These are phyloP conservation scores for Apophysomyces trapeziformis DNA, from an alignment of 371 early-diverging fungal genomes.

Conservation along the genomic window DNA sequence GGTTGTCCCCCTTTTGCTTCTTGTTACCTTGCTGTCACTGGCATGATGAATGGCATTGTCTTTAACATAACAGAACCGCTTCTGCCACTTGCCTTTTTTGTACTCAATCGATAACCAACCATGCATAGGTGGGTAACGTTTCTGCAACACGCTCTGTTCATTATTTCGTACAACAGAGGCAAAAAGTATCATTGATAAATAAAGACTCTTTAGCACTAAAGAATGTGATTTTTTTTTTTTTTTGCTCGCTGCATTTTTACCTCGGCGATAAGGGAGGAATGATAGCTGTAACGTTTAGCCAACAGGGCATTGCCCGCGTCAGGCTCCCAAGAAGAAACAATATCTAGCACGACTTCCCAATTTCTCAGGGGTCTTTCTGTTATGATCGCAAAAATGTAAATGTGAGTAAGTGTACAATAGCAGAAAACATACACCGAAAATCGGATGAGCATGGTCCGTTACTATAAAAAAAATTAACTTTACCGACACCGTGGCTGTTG, in stretches of 20 bases:
- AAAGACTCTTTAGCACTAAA: constrained; percentile 25
- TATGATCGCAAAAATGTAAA: not conserved
- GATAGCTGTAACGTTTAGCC: constrained; percentile 71
- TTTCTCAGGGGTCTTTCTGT: constrained; percentile 87
- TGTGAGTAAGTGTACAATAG: not conserved
- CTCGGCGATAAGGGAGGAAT: constrained; percentile 48
- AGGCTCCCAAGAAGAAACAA: constrained; percentile 82
- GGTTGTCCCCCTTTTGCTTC: not conserved
- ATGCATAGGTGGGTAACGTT: constrained; percentile 52
- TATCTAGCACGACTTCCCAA: constrained; percentile 86
- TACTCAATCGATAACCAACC: constrained; percentile 74
- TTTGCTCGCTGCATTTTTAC: constrained; percentile 32
- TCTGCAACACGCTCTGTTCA: constrained; percentile 36
- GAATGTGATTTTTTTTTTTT: constrained; percentile 27
- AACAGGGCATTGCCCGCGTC: constrained; percentile 74
- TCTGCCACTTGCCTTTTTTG: constrained; percentile 81
- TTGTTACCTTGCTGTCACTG: constrained; percentile 67
- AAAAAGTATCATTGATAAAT: constrained; percentile 23
- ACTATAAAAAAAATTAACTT: constrained; percentile 8
- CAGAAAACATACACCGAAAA: constrained; percentile 3
- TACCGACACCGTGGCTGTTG: constrained; percentile 75
- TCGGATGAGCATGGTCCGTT: constrained; percentile 8
- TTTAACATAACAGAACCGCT: constrained; percentile 66
- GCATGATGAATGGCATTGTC: constrained; percentile 73
- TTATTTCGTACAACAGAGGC: not conserved